phyloP scores from a whole-genome alignment of 257 asterid genomes.

The Pogostemon cablin region DNA sequence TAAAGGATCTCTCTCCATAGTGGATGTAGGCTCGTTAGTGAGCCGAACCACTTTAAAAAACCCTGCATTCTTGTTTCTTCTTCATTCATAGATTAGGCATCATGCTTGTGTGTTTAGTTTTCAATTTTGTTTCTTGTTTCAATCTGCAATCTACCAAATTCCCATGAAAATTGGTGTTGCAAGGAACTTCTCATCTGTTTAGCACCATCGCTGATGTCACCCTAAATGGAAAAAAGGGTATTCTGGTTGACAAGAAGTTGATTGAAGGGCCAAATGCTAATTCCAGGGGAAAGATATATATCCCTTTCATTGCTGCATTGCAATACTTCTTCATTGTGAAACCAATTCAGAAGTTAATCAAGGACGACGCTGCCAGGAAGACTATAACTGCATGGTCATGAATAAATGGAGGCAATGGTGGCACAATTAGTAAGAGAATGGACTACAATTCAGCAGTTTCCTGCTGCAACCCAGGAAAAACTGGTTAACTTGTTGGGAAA shows the following conservation, averaged over 20 bases:
- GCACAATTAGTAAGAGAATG: constrained; percentile 78
- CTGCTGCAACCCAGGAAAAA: constrained; percentile 87
- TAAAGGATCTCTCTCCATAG: no score
- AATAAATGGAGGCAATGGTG: constrained; percentile 62
- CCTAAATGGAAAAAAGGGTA: constrained; percentile 63
- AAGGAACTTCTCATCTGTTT: constrained; percentile 40
- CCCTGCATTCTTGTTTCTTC: no score
- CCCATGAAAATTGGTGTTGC: no score
- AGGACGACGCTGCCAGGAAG: constrained; percentile 59
- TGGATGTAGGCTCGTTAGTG: no score
- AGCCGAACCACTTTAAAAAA: no score
- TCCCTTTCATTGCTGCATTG: constrained; percentile 74
- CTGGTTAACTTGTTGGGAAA: constrained; percentile 79
- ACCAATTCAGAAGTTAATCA: constrained; percentile 65
- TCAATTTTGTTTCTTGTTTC: no score
- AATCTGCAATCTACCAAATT: no score
- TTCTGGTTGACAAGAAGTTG: constrained; percentile 75
- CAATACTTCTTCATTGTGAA: constrained; percentile 72
- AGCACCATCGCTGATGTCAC: constrained; percentile 59
- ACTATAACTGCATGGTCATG: constrained; percentile 57
- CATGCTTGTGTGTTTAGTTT: no score
- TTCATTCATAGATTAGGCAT: no score
- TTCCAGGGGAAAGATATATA: constrained; percentile 64
- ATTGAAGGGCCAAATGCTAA: constrained; percentile 92
- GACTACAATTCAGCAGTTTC: constrained; percentile 89